Percentiles rank a stretch among this genome's conserved stretches.
Evolutionary conservation across 805 yeast genomes (phyloP).

Genomic region (Candida insectorum): DNA sequence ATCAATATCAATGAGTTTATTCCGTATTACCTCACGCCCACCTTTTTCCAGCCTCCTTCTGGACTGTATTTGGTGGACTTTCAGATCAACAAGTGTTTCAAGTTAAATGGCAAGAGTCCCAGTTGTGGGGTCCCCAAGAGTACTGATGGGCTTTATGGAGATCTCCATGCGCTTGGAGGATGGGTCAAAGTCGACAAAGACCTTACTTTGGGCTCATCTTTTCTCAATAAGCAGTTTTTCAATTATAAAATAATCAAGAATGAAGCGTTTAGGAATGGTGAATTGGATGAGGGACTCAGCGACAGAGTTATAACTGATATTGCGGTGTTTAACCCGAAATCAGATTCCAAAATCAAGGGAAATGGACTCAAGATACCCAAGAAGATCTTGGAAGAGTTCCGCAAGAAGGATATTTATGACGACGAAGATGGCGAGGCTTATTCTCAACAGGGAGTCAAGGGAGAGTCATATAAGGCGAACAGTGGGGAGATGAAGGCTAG

Average conservation of each 20-base stretch:
- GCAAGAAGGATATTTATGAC: constrained; percentile 21
- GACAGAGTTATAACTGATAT: constrained; percentile 37
- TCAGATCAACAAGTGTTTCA: constrained; percentile 29
- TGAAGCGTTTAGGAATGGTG: constrained; percentile 14
- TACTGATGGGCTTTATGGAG: constrained; percentile 22
- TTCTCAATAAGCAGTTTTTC: constrained; percentile 41
- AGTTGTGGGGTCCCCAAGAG: constrained; percentile 25
- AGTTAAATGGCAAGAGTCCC: constrained; percentile 15
- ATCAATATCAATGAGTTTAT: constrained; percentile 20
- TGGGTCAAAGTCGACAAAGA: constrained; percentile 49
- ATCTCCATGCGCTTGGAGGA: constrained; percentile 19
- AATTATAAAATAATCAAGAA: constrained; percentile 25
- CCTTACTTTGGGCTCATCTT: constrained; percentile 40
- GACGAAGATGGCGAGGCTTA: constrained; percentile 22
- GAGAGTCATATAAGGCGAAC: constrained; percentile 11
- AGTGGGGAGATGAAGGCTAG: constrained; percentile 11
- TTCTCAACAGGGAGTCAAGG: constrained; percentile 8
- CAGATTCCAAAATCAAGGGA: constrained; percentile 34
- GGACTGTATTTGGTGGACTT: constrained; percentile 40
- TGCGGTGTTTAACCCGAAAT: constrained; percentile 32
- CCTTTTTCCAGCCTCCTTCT: constrained; percentile 41
- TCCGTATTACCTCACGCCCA: constrained; percentile 29
- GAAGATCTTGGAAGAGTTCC: constrained; percentile 26
- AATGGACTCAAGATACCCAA: constrained; percentile 28
- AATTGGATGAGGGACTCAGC: constrained; percentile 7